Evolutionary conservation across 192 early-diverging fungal genomes (phyloP).

Genomic region (Blastocladiella britannica): DNA sequence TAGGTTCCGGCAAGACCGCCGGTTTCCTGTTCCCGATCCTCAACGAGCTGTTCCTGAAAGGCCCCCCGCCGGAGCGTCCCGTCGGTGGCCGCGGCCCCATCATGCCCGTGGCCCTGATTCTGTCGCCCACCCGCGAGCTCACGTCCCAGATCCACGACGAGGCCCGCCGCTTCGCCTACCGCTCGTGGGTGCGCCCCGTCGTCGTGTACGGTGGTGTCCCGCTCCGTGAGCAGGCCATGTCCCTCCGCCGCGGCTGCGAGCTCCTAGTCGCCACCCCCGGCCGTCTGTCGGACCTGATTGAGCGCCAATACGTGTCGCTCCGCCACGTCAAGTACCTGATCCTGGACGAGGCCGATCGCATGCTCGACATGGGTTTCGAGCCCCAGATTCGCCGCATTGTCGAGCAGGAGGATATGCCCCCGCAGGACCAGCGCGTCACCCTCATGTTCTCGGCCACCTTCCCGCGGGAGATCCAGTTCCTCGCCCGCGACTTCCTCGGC

Average conservation of each 20-base stretch:
- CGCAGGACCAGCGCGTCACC: constrained; percentile 41
- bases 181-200: constrained; percentile 79
- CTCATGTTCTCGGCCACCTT: constrained; percentile 99
- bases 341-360: constrained; percentile 75
- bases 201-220: constrained; percentile 92
- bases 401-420: constrained; percentile 47
- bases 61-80: constrained; percentile 23
- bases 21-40: constrained; percentile 96
- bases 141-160: constrained; percentile 88
- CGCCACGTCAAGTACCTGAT: constrained; percentile 42
- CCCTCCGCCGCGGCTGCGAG: constrained; percentile 81
- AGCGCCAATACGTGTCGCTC: constrained; percentile 57
- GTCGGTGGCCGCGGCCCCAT: constrained; percentile 22
- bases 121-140: constrained; percentile 90
- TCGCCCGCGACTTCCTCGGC: constrained; percentile 78
- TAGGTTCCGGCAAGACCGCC: constrained; percentile 74
- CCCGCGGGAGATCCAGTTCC: constrained; percentile 69
- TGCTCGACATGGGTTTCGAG: constrained; percentile 99
- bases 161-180: constrained; percentile 40
- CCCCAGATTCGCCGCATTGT: constrained; percentile 75
- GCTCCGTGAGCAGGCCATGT: constrained; percentile 65
- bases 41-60: constrained; percentile 71
- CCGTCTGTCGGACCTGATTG: constrained; percentile 72
- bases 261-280: constrained; percentile 88
- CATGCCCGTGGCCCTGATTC: constrained; percentile 52